These are phyloP conservation scores for Ophiocordyceps camponoti-rufipedis DNA, from an alignment of 2,329 filamentous ascomycete species.

Conservation along the genomic window DNA sequence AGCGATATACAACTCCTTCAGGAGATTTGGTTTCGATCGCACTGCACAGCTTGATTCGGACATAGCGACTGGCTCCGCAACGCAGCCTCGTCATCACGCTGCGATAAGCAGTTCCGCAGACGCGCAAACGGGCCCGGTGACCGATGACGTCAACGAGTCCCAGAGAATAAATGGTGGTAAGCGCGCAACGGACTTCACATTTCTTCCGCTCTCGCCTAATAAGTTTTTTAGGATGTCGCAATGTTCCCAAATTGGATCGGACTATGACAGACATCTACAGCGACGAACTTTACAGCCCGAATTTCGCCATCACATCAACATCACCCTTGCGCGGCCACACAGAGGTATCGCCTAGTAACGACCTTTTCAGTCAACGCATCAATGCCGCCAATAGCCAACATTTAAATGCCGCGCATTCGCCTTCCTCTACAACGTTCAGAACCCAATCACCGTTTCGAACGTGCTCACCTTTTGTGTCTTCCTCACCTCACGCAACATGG, in stretches of 20 bases:
- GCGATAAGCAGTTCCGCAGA: too few species aligned
- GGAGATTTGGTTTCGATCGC: too few species aligned
- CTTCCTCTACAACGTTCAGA: conserved; percentile 29
- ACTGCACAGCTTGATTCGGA: too few species aligned
- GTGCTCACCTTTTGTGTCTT: conserved; percentile 41
- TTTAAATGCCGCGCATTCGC: conserved; percentile 37
- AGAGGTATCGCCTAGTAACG: conserved; percentile 29
- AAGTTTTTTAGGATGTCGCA: conserved; percentile 27
- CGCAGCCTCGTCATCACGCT: too few species aligned
- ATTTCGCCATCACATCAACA: conserved; percentile 38
- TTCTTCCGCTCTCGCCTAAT: background rate
- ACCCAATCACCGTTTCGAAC: conserved; percentile 70
- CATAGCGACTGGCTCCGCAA: too few species aligned
- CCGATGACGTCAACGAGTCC: too few species aligned
- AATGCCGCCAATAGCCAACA: conserved; percentile 65
- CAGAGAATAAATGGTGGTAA: too few species aligned
- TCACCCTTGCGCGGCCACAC: conserved; percentile 28
- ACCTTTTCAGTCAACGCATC: conserved; percentile 56
- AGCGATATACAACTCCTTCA: too few species aligned
- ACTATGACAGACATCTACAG: conserved; percentile 74
- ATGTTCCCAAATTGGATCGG: conserved; percentile 59
- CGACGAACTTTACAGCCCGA: conserved; percentile 70
- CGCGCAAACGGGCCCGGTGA: too few species aligned
- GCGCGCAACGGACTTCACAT: too few species aligned
- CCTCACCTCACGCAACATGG: conserved; percentile 9